Evolutionary conservation across 257 asterid genomes (phyloP).

Genomic region (Fraxinus anomala): DNA sequence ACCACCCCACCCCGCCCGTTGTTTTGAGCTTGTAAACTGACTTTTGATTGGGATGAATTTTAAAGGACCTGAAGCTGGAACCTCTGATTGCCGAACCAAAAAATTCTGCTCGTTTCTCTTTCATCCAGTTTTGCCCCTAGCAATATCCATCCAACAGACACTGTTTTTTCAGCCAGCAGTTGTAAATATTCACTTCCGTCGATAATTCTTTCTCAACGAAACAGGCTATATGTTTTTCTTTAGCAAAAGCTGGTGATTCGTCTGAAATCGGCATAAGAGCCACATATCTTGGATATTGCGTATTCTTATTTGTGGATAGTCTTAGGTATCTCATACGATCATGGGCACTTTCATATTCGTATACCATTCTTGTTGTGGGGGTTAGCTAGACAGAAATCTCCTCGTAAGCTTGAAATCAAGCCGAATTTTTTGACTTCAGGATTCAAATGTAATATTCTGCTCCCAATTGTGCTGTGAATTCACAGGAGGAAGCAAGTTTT

Average conservation of each 20-base stretch:
- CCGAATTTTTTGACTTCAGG: not conserved
- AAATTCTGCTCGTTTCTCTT: slow-evolving; percentile 85
- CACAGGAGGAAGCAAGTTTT: not conserved
- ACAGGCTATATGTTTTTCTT: slow-evolving; percentile 7
- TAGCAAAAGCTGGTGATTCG: slow-evolving; percentile 22
- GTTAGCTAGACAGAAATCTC: not conserved
- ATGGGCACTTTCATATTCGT: not conserved
- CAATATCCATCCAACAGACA: slow-evolving; percentile 86
- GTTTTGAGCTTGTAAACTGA: slow-evolving; percentile 19
- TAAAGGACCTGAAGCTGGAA: slow-evolving; percentile 87
- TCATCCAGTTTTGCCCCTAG: slow-evolving; percentile 93
- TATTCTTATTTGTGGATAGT: not conserved
- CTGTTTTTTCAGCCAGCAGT: slow-evolving; percentile 80
- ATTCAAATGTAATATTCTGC: not conserved
- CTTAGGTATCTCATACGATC: not conserved
- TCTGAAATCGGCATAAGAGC: slow-evolving; percentile 6
- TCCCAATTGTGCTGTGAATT: not conserved
- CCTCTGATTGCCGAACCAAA: slow-evolving; percentile 63
- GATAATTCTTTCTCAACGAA: slow-evolving; percentile 33
- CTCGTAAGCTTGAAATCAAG: not conserved
- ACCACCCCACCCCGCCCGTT: not conserved
- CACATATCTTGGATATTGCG: not conserved
- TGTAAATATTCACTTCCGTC: slow-evolving; percentile 93
- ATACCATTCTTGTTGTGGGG: not conserved
- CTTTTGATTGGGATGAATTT: slow-evolving; percentile 4